Base-by-base conservation (phyloP, 2,329 filamentous ascomycete species). In the Hansfordia pulvinata region DNA sequence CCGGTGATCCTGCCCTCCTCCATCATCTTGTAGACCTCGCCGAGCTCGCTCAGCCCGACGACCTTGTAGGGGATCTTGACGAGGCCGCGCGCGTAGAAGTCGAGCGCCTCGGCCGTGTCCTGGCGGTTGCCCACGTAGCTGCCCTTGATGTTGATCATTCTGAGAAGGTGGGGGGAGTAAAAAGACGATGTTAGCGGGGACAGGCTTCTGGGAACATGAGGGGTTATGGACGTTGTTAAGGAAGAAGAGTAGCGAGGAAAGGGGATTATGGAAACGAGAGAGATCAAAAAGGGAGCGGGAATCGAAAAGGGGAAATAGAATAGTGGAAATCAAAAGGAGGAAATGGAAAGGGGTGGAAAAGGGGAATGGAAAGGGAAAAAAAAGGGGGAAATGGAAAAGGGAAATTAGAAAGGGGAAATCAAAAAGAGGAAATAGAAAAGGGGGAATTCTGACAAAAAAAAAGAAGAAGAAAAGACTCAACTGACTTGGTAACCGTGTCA, bases 61-160 rank as follows among this genome's bases (percentile, higher is more conserved):
- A 71, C 69, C 76, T 93, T 92, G 70, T 69, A 90, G 6, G 88
- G 88, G 5, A 76, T 75, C 48, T 83, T 78, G 66, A 96, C 86
- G 36, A 92, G 58, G 10, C 88, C 88, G 13, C 79, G 68, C 30
- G 68, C 60, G 64, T 72, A 94, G 62, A 94, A 94, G 39, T 94
- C 86, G 35, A 96, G 64, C 3, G 88, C 86, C 62, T 96, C 88
- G 28, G 76, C 70, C 1, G 76, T 78, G 50, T 96, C 88, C 49
- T 79, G 75, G 39, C 88, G 72, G 62, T 93, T 94, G 31, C 88
- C 88, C 39, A 96, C 88, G 50, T 94, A 94, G 42, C 76, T 84
- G 33, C 86, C 86, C 62, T 82, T 82, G 64, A 96, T 94, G 43
- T 57, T 76, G 60, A 94, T 76, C 84, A 93, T 93, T 57, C 76